Percentiles rank a stretch among this genome's conserved stretches.
Evolutionary conservation across 345 rosid genomes (phyloP).

Genomic region (Hypericum androsaemum): DNA sequence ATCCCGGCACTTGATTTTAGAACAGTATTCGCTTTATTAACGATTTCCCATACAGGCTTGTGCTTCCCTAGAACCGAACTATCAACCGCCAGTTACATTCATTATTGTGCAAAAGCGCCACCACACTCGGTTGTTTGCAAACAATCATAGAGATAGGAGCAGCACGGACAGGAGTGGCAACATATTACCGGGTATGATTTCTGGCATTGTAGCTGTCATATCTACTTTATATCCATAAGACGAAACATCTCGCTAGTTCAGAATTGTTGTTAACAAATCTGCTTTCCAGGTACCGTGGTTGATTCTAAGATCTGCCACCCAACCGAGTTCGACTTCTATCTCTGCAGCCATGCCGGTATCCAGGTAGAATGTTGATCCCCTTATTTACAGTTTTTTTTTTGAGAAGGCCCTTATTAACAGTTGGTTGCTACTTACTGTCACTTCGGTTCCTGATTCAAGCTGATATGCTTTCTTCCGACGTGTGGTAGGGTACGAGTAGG

Average conservation of each 20-base stretch:
- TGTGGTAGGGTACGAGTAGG: conserved; percentile 80
- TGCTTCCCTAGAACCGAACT: background rate
- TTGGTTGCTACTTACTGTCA: background rate
- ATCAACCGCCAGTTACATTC: background rate
- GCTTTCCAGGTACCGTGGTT: conserved; percentile 8
- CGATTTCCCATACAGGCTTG: conserved; percentile 4
- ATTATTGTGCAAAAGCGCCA: background rate
- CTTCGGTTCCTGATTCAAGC: background rate
- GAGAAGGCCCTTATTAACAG: no score
- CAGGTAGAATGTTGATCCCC: conserved; percentile 5
- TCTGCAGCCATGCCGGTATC: conserved; percentile 10
- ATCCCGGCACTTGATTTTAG: background rate
- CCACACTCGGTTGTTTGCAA: background rate
- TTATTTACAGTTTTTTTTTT: no score
- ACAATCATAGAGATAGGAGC: background rate
- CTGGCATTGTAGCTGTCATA: no score
- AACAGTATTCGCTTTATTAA: conserved; percentile 1
- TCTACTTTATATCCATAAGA: no score
- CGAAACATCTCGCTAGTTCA: no score
- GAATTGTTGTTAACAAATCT: no score
- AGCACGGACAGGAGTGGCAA: background rate
- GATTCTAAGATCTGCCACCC: conserved; percentile 11
- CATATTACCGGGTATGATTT: background rate
- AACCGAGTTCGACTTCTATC: conserved; percentile 4
- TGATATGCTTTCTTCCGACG: conserved; percentile 1